Evolutionary conservation across 2,329 filamentous ascomycete species (phyloP).

Genomic region (Colletotrichum trifolii): DNA sequence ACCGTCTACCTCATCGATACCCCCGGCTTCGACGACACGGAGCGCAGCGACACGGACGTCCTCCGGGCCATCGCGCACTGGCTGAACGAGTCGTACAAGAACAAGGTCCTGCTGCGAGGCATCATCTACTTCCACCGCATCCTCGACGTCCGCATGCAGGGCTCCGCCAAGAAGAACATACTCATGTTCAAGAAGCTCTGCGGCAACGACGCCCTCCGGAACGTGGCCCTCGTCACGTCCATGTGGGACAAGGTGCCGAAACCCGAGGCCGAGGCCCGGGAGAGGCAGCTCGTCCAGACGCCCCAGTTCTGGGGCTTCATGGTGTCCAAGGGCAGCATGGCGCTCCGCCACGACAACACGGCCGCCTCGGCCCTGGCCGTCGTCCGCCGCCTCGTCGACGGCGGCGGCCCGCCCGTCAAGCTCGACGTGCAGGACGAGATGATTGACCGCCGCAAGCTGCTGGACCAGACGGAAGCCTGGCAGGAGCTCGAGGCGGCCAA

Average conservation of each 20-base stretch:
- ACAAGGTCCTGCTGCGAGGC: constrained; percentile 44
- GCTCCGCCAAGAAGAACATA: constrained; percentile 49
- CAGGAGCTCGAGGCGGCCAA: background rate
- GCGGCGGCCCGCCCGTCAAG: background rate
- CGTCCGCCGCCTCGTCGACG: background rate
- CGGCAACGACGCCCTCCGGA: constrained; percentile 46
- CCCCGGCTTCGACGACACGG: constrained; percentile 56
- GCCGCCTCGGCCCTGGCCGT: background rate
- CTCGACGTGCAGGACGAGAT: constrained; percentile 5
- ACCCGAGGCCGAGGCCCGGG: constrained; percentile 21
- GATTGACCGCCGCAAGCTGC: background rate
- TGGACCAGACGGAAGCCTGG: background rate
- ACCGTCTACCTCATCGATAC: constrained; percentile 52
- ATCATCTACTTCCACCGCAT: constrained; percentile 55
- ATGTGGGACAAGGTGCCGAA: constrained; percentile 44
- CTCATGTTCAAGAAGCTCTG: constrained; percentile 52
- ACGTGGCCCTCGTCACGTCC: constrained; percentile 50
- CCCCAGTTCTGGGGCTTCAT: constrained; percentile 27
- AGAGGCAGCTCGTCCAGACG: constrained; percentile 13
- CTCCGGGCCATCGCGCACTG: constrained; percentile 49
- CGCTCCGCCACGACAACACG: background rate
- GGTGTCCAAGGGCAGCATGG: constrained; percentile 1
- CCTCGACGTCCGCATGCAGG: constrained; percentile 46
- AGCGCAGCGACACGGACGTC: constrained; percentile 51
- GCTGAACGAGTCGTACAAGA: constrained; percentile 43